Conservation (phyloP, 1,284 basidiomycete genomes). For the Neonothopanus nambi region DNA sequence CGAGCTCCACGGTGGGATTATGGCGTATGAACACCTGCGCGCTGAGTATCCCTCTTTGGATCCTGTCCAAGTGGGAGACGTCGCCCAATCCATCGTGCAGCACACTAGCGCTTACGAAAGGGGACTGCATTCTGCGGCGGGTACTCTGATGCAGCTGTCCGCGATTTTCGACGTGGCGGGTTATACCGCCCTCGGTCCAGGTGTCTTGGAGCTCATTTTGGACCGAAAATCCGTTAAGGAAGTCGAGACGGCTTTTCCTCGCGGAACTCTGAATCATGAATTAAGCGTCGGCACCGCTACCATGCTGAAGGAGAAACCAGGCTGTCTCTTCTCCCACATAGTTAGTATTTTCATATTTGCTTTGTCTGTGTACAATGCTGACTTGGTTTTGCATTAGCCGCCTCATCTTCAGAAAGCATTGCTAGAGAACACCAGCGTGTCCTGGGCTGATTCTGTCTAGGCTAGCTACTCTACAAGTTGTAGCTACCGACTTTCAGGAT, state of each 20-base stretch:
- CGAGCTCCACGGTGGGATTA: slow-evolving; percentile 22
- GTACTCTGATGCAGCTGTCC: background rate
- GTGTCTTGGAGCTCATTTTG: background rate
- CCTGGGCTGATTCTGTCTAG: no score
- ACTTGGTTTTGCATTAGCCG: no score
- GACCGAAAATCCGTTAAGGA: slow-evolving; percentile 3
- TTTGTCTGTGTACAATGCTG: no score
- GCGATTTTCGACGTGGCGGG: slow-evolving; percentile 7
- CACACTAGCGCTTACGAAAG: background rate
- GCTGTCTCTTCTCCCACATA: no score
- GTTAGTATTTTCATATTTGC: no score
- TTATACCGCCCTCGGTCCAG: background rate
- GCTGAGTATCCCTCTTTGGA: slow-evolving; percentile 16
- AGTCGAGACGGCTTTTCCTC: slow-evolving; percentile 7
- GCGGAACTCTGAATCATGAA: background rate
- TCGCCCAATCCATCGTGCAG: slow-evolving; percentile 10
- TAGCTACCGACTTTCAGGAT: no score
- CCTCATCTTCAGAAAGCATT: no score
- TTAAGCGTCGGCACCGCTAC: no score
- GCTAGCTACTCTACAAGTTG: no score
- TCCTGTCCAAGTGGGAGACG: slow-evolving; percentile 13
- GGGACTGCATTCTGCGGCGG: slow-evolving; percentile 4
- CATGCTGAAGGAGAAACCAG: no score
- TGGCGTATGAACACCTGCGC: slow-evolving; percentile 23
- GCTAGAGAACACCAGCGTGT: no score